Conservation (phyloP, 176 grass and related monocot genomes). For the Oryza officinalis region DNA sequence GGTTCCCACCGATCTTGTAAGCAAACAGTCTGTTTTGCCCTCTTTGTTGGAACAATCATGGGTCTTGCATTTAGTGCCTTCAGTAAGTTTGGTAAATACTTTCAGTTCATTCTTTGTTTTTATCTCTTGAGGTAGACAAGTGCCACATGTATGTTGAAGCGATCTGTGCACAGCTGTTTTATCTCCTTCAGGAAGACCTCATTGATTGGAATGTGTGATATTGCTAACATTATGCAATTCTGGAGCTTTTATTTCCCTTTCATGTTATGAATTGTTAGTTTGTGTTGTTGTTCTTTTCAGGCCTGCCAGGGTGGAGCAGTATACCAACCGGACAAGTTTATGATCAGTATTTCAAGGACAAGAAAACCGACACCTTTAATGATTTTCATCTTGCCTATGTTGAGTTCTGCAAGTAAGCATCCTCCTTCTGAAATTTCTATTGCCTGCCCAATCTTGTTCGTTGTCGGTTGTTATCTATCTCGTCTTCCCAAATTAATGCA, state of each 20-base stretch:
- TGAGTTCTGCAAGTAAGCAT: constrained; percentile 69
- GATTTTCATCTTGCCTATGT: constrained; percentile 51
- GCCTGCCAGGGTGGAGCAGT: constrained; percentile 35
- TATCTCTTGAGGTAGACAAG: background rate
- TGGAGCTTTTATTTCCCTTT: background rate
- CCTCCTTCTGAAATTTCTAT: background rate
- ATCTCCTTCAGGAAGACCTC: background rate
- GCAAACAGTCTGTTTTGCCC: background rate
- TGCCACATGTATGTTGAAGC: background rate
- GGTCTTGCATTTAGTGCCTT: constrained; percentile 52
- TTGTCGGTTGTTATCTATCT: background rate
- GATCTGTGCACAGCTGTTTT: background rate
- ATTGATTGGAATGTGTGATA: background rate
- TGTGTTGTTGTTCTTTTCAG: constrained; percentile 35
- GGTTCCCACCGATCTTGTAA: constrained; percentile 1
- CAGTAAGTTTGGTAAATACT: constrained; percentile 49
- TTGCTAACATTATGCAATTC: background rate
- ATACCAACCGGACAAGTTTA: constrained; percentile 47
- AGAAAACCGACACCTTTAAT: background rate
- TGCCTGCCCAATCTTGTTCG: background rate
- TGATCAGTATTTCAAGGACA: constrained; percentile 35
- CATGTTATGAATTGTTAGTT: background rate
- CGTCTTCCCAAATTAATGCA: constrained; percentile 32
- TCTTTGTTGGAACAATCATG: constrained; percentile 48
- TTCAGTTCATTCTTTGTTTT: constrained; percentile 10